A percentile compares a stretch with the other conserved stretches of the same genome.
phyloP scores from a whole-genome alignment of 108 stramenopile genomes.

The Cyclotella sp. region DNA sequence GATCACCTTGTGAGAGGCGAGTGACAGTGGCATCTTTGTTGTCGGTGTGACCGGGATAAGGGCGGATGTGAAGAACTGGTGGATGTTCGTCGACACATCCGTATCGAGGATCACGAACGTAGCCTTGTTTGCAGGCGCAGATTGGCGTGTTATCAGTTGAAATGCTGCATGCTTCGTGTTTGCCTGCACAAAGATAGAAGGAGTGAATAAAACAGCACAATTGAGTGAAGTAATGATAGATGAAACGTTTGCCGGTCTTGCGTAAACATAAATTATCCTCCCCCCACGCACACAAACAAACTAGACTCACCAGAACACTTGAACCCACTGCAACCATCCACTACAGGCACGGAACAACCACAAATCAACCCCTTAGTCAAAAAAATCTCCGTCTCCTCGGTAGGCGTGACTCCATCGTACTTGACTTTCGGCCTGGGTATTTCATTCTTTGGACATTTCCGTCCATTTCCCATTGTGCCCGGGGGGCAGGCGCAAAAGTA shows the following conservation, averaged over 20 bases:
- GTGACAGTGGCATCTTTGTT: conserved; percentile 50
- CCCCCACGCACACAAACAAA: neutral
- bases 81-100: conserved; percentile 92
- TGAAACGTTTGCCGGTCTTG: too few species aligned
- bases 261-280: too few species aligned
- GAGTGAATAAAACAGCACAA: neutral
- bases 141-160: conserved; percentile 53
- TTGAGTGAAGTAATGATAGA: too few species aligned
- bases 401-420: conserved; percentile 85
- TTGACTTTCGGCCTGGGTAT: conserved; percentile 68
- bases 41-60: conserved; percentile 23
- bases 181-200: conserved; percentile 35
- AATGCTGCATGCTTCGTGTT: conserved; percentile 76
- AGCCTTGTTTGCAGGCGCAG: conserved; percentile 86
- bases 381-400: conserved; percentile 63
- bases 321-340: conserved; percentile 87
- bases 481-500: conserved; percentile 75
- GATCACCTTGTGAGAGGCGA: conserved; percentile 82
- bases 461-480: conserved; percentile 83
- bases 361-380: conserved; percentile 76
- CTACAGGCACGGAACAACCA: conserved; percentile 76
- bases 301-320: conserved; percentile 69
- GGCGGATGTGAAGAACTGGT: conserved; percentile 47
- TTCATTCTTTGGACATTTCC: conserved; percentile 44
- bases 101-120: conserved; percentile 55